phyloP scores from a whole-genome alignment of 345 rosid species.

The Noccaea bulbosa region DNA sequence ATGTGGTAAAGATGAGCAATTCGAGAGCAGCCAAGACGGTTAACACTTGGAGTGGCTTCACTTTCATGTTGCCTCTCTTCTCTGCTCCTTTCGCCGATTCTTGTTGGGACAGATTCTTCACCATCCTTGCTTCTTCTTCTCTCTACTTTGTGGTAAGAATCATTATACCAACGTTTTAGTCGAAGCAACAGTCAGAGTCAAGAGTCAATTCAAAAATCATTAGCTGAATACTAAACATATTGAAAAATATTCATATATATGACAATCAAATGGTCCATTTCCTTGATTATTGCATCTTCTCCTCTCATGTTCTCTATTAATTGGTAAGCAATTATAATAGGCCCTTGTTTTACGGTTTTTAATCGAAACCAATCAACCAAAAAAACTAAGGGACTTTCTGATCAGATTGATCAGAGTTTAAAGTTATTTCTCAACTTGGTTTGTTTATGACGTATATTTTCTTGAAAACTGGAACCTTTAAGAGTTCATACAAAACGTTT shows the following conservation, averaged over 20 bases:
- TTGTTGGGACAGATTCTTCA: constrained; percentile 77
- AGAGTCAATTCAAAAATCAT: constrained; percentile 12
- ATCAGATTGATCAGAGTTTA: background rate
- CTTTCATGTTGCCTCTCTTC: constrained; percentile 79
- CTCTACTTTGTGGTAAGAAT: constrained; percentile 72
- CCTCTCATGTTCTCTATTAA: background rate
- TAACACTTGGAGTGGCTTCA: constrained; percentile 88
- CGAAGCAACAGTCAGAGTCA: background rate
- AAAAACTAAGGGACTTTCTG: background rate
- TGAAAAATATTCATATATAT: background rate
- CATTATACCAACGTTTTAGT: background rate
- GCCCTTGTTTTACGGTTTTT: background rate
- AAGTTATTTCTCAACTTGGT: constrained; percentile 2
- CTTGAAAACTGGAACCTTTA: constrained; percentile 30
- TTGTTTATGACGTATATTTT: constrained; percentile 16
- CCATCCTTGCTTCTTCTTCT: constrained; percentile 72
- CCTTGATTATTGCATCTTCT: constrained; percentile 2
- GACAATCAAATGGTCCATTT: constrained; percentile 10
- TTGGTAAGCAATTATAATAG: background rate
- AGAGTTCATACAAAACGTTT: constrained; percentile 28
- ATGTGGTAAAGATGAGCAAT: constrained; percentile 77
- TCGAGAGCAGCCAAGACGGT: constrained; percentile 90
- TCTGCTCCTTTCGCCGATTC: constrained; percentile 84
- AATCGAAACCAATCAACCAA: background rate
- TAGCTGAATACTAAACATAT: background rate